Percentiles rank a stretch among this genome's conserved stretches.
phyloP scores from a whole-genome alignment of 2,329 filamentous ascomycete species.

The Calonectria pseudoreteaudii region DNA sequence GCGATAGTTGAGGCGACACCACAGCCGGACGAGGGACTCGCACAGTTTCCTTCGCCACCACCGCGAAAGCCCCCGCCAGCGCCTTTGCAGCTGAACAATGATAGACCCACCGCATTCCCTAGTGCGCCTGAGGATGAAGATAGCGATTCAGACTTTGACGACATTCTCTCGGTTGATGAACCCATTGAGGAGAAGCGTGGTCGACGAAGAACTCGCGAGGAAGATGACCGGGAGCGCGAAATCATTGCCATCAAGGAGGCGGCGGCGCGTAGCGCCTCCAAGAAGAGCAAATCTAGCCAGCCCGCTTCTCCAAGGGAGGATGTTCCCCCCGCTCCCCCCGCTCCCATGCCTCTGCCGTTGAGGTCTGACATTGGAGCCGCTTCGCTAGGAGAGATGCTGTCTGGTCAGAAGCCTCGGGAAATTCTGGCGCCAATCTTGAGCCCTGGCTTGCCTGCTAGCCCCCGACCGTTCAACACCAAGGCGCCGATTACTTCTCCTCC shows the following conservation, averaged over 20 bases:
- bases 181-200: constrained; percentile 74
- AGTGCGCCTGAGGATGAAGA: constrained; percentile 66
- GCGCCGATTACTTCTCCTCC: constrained; percentile 71
- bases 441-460: constrained; percentile 70
- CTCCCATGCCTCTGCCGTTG: constrained; percentile 50
- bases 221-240: constrained; percentile 85
- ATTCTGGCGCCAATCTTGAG: constrained; percentile 63
- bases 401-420: constrained; percentile 48
- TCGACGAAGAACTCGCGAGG: constrained; percentile 84
- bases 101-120: constrained; percentile 36
- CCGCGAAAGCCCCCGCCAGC: constrained; percentile 87
- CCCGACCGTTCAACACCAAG: constrained; percentile 66
- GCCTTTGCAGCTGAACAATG: constrained; percentile 75
- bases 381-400: constrained; percentile 66
- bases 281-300: constrained; percentile 70
- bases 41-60: constrained; percentile 69
- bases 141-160: constrained; percentile 86
- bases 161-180: constrained; percentile 77
- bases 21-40: constrained; percentile 56
- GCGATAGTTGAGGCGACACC: constrained; percentile 58
- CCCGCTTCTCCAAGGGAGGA: constrained; percentile 42
- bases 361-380: constrained; percentile 56
- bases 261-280: constrained; percentile 78
- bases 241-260: constrained; percentile 74
- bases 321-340: constrained; percentile 55